Conservation (phyloP, 192 early-diverging fungal genomes). For the Coemansia sp. region DNA sequence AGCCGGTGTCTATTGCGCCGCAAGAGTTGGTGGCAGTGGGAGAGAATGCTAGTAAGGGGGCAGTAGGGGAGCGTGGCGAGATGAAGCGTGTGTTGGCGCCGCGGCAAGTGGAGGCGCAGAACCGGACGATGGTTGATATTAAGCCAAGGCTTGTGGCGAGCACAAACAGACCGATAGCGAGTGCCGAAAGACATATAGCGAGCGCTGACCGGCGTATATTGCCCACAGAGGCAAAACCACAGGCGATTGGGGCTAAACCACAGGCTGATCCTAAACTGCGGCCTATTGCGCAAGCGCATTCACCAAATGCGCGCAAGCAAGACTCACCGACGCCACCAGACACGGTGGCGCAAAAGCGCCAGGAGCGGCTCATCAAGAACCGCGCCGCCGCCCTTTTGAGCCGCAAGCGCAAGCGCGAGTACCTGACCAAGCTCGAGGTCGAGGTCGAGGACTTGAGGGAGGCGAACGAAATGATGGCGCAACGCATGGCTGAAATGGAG, state of each 20-base stretch:
- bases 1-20: constrained; percentile 37
- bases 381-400: constrained; percentile 83
- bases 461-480: constrained; percentile 61
- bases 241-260: background rate
- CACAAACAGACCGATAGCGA: too few species aligned
- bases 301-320: constrained; percentile 11
- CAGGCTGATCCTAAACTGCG: constrained; percentile 8
- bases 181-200: too few species aligned
- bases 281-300: constrained; percentile 25
- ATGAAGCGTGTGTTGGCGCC: background rate
- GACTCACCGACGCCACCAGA: constrained; percentile 4
- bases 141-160: too few species aligned
- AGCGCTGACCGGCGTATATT: too few species aligned
- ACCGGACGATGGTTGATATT: constrained; percentile 29
- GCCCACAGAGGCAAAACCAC: background rate
- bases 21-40: constrained; percentile 35
- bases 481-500: constrained; percentile 59
- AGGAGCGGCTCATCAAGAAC: constrained; percentile 90
- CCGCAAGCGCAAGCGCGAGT: constrained; percentile 88
- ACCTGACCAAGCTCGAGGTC: constrained; percentile 71
- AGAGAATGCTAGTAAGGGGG: constrained; percentile 26
- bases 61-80: constrained; percentile 3
- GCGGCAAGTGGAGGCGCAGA: constrained; percentile 21
- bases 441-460: constrained; percentile 66
- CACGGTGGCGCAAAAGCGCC: constrained; percentile 64